Evolutionary conservation across 2,329 filamentous ascomycete species (phyloP).

Genomic region (Cordyceps javanica): DNA sequence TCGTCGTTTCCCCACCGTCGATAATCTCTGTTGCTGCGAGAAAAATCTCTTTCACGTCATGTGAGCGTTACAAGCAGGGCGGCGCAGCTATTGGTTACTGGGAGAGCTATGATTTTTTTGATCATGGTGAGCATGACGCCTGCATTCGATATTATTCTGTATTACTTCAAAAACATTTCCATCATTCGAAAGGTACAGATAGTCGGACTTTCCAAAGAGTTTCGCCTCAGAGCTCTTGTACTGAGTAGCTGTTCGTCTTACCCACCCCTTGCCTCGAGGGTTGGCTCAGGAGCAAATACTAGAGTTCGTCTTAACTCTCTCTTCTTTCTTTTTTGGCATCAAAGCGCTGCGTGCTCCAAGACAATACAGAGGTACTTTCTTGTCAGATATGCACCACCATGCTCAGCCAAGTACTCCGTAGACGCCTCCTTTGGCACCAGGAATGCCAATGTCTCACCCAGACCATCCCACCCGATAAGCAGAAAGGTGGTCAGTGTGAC

Average conservation of each 20-base stretch:
- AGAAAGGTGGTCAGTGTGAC: constrained; percentile 10
- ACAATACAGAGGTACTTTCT: constrained; percentile 13
- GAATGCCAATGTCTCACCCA: constrained; percentile 13
- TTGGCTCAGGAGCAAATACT: too few species aligned
- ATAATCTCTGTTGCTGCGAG: background rate
- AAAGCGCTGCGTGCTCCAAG: background rate
- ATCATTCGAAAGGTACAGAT: too few species aligned
- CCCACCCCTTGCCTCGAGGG: too few species aligned
- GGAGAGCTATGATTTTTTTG: background rate
- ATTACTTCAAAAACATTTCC: too few species aligned
- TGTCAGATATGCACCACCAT: constrained; percentile 9
- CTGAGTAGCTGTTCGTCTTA: too few species aligned
- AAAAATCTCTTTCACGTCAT: background rate
- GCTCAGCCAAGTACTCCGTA: background rate
- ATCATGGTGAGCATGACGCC: background rate
- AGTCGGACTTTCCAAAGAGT: too few species aligned
- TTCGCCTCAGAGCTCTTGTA: too few species aligned
- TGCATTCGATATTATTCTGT: too few species aligned
- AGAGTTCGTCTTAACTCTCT: constrained; percentile 2
- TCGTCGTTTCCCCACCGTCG: background rate
- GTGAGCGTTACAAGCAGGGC: background rate
- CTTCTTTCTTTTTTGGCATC: background rate
- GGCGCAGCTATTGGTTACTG: background rate
- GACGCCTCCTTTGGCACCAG: constrained; percentile 2
- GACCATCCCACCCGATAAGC: constrained; percentile 5